Conservation (phyloP, 495 filamentous ascomycete genomes). For the Hyaloscypha hepaticicola region DNA sequence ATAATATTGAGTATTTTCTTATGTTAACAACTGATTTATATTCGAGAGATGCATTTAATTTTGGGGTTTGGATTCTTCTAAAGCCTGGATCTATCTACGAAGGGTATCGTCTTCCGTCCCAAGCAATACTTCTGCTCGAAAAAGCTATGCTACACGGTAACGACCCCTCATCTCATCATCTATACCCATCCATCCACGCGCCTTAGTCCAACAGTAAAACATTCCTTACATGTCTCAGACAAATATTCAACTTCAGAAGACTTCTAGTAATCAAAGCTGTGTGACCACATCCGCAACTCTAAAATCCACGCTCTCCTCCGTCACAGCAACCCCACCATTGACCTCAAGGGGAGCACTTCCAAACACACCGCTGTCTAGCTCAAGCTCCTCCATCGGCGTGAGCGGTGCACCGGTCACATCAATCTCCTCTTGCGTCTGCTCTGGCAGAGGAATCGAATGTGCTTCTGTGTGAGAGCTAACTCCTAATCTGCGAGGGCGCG, state of each 20-base stretch:
- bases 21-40: no score
- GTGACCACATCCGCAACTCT: conserved; percentile 53
- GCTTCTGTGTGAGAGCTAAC: background rate
- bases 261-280: conserved; percentile 34
- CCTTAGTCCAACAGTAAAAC: background rate
- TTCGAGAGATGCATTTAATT: no score
- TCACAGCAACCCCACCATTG: conserved; percentile 52
- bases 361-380: conserved; percentile 6
- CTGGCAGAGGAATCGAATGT: conserved; percentile 11
- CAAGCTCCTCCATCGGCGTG: conserved; percentile 22
- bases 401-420: background rate
- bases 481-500: background rate
- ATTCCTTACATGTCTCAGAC: background rate
- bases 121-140: no score
- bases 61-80: no score
- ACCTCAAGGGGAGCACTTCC: conserved; percentile 40
- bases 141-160: no score
- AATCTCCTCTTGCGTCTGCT: conserved; percentile 6
- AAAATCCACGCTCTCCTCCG: conserved; percentile 55
- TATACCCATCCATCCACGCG: no score
- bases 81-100: no score
- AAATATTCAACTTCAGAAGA: background rate
- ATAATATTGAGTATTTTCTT: no score
- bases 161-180: no score
- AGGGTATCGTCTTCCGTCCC: no score